phyloP scores from a whole-genome alignment of 129 eudicot genomes.

The Saposhnikovia divaricata region DNA sequence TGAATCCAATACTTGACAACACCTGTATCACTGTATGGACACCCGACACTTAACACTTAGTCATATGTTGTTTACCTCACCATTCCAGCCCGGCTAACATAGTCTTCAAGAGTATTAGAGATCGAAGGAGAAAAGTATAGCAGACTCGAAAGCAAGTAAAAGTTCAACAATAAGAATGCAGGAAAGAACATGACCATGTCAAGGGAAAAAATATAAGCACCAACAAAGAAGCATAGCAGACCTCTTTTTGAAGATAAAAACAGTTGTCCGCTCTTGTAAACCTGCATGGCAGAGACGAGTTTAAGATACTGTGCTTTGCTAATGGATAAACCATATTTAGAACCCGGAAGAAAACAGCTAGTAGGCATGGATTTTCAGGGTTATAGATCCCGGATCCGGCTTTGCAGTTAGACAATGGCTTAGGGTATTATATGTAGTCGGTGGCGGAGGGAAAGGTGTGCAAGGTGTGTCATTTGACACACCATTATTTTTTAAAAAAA shows the following conservation, averaged over 20 bases:
- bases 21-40: no score
- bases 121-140: not conserved
- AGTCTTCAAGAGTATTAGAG: not conserved
- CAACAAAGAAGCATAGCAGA: constrained; percentile 21
- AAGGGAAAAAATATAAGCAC: not conserved
- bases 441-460: no score
- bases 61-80: no score
- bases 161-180: not conserved
- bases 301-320: constrained; percentile 1
- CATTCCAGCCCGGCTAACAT: not conserved
- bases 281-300: constrained; percentile 39
- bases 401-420: not conserved
- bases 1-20: no score
- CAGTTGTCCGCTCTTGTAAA: constrained; percentile 79
- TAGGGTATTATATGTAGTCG: no score
- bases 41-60: no score
- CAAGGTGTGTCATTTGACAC: no score
- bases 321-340: not conserved
- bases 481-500: no score
- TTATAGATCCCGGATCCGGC: not conserved
- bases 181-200: not conserved
- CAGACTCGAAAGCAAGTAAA: not conserved
- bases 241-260: constrained; percentile 89
- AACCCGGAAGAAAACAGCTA: no score
- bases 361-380: not conserved